A percentile compares a stretch with the other conserved stretches of the same genome.
phyloP scores from a whole-genome alignment of 202 grass and related monocot species.

The Digitaria exilis region DNA sequence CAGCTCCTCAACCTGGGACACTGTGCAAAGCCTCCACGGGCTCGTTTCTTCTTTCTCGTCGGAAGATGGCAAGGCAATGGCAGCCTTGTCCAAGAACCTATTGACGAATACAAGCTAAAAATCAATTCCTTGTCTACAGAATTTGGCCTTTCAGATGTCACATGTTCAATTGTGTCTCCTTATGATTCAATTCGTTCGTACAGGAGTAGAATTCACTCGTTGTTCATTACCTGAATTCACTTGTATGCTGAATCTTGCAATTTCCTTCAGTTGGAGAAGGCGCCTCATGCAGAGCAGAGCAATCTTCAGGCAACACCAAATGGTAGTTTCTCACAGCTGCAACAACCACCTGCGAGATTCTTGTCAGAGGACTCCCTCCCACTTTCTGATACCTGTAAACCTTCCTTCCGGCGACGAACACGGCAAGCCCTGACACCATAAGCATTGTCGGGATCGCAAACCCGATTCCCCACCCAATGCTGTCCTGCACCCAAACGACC shows the following conservation, averaged over 20 bases:
- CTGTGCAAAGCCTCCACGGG: slow-evolving; percentile 68
- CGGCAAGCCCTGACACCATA: background rate
- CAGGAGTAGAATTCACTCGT: no score
- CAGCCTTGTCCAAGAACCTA: background rate
- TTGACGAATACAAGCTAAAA: no score
- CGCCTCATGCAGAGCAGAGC: background rate
- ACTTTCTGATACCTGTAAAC: slow-evolving; percentile 10
- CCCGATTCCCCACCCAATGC: no score
- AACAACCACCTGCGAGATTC: background rate
- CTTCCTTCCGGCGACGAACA: background rate
- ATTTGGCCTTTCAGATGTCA: no score
- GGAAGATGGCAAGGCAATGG: background rate
- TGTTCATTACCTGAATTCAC: no score
- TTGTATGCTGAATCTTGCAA: no score
- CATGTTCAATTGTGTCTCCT: no score
- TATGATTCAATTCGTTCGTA: no score
- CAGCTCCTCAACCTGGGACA: slow-evolving; percentile 51
- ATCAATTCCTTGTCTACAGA: no score
- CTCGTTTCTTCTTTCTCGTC: background rate
- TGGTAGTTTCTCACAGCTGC: background rate
- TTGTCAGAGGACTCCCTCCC: background rate
- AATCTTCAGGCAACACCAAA: background rate
- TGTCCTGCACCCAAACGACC: no score
- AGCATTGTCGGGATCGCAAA: background rate
- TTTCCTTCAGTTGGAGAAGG: no score